Evolutionary conservation across 345 rosid species (phyloP).

Genomic region (Syzygium aqueum): DNA sequence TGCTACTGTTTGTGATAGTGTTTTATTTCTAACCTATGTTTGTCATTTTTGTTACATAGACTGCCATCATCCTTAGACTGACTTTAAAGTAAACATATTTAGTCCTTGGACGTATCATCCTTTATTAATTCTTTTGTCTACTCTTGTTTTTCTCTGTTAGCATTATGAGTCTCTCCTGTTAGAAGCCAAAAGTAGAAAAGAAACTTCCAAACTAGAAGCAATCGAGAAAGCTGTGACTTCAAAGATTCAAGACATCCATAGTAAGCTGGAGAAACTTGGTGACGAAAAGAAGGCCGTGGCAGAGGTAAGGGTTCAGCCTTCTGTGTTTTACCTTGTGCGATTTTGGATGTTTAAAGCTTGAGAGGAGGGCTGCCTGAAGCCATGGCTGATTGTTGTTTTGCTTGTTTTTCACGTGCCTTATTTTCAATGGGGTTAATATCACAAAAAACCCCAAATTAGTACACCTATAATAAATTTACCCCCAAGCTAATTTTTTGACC

Average conservation of each 20-base stretch:
- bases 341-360: background rate
- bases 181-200: constrained; percentile 69
- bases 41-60: background rate
- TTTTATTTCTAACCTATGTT: background rate
- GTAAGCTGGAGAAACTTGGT: constrained; percentile 47
- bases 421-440: background rate
- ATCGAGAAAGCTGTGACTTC: constrained; percentile 55
- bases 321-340: background rate
- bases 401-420: background rate
- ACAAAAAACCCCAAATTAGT: too few relatives aligned
- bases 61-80: background rate
- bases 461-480: too few relatives aligned
- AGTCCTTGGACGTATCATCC: background rate
- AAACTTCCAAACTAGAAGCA: constrained; percentile 45
- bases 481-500: too few relatives aligned
- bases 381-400: background rate
- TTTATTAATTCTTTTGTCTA: background rate
- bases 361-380: background rate
- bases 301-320: constrained; percentile 30
- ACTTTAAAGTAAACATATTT: background rate
- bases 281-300: constrained; percentile 53
- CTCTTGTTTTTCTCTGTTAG: constrained; percentile 17
- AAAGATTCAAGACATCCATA: constrained; percentile 56
- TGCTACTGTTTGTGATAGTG: background rate
- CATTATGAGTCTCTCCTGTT: constrained; percentile 68